phyloP scores from a whole-genome alignment of 352 stramenopile species.

The Globisporangium perplexum region DNA sequence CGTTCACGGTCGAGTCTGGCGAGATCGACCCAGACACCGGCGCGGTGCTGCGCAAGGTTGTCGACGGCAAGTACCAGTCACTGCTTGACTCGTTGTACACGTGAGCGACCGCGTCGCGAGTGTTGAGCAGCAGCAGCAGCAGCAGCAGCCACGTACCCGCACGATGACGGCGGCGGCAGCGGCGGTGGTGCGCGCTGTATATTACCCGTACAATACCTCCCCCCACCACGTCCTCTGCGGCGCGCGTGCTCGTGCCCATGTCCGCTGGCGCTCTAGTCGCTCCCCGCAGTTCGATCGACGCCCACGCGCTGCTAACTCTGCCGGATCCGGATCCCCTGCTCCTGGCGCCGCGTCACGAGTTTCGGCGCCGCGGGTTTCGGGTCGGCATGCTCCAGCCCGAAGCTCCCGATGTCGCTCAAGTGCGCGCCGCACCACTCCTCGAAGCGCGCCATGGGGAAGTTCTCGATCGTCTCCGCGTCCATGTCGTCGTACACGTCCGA shows the following conservation, averaged over 20 bases:
- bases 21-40: slow-evolving; percentile 65
- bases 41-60: slow-evolving; percentile 48
- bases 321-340: slow-evolving; percentile 83
- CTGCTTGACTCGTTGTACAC: slow-evolving; percentile 74
- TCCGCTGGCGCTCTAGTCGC: neutral
- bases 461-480: slow-evolving; percentile 42
- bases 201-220: slow-evolving; percentile 18
- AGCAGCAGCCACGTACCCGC: neutral
- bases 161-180: neutral
- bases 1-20: slow-evolving; percentile 59
- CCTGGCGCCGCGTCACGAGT: slow-evolving; percentile 38
- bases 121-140: neutral
- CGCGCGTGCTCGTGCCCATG: neutral
- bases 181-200: slow-evolving; percentile 8
- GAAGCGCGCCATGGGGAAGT: slow-evolving; percentile 52
- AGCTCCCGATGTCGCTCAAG: slow-evolving; percentile 43
- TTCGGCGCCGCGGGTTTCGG: slow-evolving; percentile 28
- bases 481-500: slow-evolving; percentile 55
- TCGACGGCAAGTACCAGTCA: slow-evolving; percentile 69
- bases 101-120: slow-evolving; percentile 13
- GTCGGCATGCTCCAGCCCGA: slow-evolving; percentile 76
- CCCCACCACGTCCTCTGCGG: neutral
- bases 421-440: slow-evolving; percentile 49
- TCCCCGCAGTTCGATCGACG: too few relatives aligned
- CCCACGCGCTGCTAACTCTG: slow-evolving; percentile 37